A percentile compares a stretch with the other conserved stretches of the same genome.
phyloP scores from a whole-genome alignment of 768 basidiomycete species.

The Termitomyces heimii region DNA sequence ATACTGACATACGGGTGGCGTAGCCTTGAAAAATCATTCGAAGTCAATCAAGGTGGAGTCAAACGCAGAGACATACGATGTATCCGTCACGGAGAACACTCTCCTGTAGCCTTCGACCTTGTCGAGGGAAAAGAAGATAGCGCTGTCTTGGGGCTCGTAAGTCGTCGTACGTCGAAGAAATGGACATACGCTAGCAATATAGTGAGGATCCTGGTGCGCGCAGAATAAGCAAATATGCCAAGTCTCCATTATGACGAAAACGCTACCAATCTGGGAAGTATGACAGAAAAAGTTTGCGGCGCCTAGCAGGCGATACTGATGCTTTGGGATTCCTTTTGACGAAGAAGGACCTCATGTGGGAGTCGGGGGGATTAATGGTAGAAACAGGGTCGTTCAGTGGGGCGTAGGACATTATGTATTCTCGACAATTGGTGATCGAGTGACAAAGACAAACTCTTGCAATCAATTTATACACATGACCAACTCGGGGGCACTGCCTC shows the following conservation, averaged over 20 bases:
- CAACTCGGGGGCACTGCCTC: background rate
- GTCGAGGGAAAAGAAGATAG: slow-evolving; percentile 56
- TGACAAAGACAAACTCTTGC: background rate
- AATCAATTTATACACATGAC: background rate
- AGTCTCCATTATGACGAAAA: background rate
- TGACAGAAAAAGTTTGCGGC: slow-evolving; percentile 44
- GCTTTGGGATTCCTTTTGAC: slow-evolving; percentile 14
- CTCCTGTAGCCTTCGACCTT: slow-evolving; percentile 68
- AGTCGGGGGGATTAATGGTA: slow-evolving; percentile 1
- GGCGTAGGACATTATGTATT: slow-evolving; percentile 23
- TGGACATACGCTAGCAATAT: slow-evolving; percentile 55
- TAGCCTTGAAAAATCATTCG: slow-evolving; percentile 23
- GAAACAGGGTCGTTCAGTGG: slow-evolving; percentile 16
- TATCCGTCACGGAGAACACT: slow-evolving; percentile 74
- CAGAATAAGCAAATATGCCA: background rate
- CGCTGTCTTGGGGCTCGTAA: slow-evolving; percentile 29
- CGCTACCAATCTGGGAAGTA: slow-evolving; percentile 77
- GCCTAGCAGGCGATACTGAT: slow-evolving; percentile 24
- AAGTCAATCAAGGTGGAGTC: slow-evolving; percentile 9
- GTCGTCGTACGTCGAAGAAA: background rate
- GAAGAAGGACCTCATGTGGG: slow-evolving; percentile 22
- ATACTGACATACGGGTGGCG: slow-evolving; percentile 31
- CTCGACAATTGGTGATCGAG: background rate
- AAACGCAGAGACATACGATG: slow-evolving; percentile 44
- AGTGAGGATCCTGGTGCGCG: slow-evolving; percentile 52